phyloP scores from a whole-genome alignment of 1,139 yeast species.

The Kodamaea plutei region DNA sequence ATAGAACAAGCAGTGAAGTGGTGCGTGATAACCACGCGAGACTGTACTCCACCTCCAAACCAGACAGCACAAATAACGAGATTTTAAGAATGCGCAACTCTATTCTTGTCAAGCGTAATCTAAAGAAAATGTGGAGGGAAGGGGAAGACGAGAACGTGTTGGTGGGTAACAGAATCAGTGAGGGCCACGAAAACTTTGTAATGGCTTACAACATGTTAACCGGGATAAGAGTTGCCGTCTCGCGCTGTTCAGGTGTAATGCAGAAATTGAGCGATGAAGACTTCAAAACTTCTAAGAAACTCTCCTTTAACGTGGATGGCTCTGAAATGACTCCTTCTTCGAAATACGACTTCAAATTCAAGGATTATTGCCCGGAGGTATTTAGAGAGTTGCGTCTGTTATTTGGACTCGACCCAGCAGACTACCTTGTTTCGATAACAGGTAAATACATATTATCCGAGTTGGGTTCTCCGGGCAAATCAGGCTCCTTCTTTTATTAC shows the following conservation, averaged over 20 bases:
- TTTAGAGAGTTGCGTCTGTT: conserved; percentile 76
- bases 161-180: conserved; percentile 79
- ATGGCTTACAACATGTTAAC: conserved; percentile 97
- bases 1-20: conserved; percentile 7
- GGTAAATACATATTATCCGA: conserved; percentile 91
- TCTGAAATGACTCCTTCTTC: conserved; percentile 90
- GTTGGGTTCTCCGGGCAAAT: conserved; percentile 93
- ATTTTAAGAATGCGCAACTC: conserved; percentile 42
- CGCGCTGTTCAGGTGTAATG: conserved; percentile 85
- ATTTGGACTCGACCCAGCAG: conserved; percentile 93
- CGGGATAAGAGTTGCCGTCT: conserved; percentile 92
- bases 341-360: conserved; percentile 92
- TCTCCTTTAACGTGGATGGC: conserved; percentile 85
- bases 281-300: conserved; percentile 66
- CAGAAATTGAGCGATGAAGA: conserved; percentile 67
- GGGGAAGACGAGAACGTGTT: conserved; percentile 61
- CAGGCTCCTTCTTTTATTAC: conserved; percentile 94
- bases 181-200: conserved; percentile 89
- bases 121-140: conserved; percentile 37
- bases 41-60: conserved; percentile 7
- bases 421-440: conserved; percentile 85
- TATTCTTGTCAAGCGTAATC: conserved; percentile 38
- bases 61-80: conserved; percentile 33
- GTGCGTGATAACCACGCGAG: too few species aligned
- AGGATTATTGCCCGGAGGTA: conserved; percentile 94